Conservation (phyloP, 495 filamentous ascomycete genomes). For the Aspergillus diversus region DNA sequence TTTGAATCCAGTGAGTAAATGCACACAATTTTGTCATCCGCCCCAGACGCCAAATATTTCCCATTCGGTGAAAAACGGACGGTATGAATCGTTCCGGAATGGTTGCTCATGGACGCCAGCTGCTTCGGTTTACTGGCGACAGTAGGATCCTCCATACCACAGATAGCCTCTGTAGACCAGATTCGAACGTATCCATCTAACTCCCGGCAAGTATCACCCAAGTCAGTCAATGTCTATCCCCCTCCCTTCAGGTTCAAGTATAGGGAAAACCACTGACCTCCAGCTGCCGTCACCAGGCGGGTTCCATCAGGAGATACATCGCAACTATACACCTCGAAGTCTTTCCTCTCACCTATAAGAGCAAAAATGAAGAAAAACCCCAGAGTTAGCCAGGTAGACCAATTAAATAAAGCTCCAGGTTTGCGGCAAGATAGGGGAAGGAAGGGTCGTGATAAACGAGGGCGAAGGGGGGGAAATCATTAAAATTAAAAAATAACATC, state of each 20-base stretch:
- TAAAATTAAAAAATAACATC: conserved; percentile 20
- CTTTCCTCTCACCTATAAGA: conserved; percentile 81
- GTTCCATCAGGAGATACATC: conserved; percentile 94
- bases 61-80: conserved; percentile 95
- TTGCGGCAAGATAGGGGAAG: not conserved
- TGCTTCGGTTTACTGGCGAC: conserved; percentile 81
- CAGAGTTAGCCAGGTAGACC: conserved; percentile 14
- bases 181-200: conserved; percentile 94
- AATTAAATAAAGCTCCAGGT: not conserved
- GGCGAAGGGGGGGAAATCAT: conserved; percentile 23
- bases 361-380: not conserved
- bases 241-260: conserved; percentile 1
- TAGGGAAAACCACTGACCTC: conserved; percentile 60
- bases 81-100: conserved; percentile 95
- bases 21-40: conserved; percentile 97
- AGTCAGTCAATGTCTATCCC: conserved; percentile 16
- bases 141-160: conserved; percentile 68
- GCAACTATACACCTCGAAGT: conserved; percentile 97
- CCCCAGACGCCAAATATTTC: conserved; percentile 91
- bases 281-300: conserved; percentile 88
- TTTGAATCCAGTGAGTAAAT: conserved; percentile 89
- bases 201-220: conserved; percentile 22
- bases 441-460: conserved; percentile 1
- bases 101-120: conserved; percentile 95
- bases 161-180: conserved; percentile 95